phyloP scores from a whole-genome alignment of 768 basidiomycete genomes.

The Tephrocybe rancida region DNA sequence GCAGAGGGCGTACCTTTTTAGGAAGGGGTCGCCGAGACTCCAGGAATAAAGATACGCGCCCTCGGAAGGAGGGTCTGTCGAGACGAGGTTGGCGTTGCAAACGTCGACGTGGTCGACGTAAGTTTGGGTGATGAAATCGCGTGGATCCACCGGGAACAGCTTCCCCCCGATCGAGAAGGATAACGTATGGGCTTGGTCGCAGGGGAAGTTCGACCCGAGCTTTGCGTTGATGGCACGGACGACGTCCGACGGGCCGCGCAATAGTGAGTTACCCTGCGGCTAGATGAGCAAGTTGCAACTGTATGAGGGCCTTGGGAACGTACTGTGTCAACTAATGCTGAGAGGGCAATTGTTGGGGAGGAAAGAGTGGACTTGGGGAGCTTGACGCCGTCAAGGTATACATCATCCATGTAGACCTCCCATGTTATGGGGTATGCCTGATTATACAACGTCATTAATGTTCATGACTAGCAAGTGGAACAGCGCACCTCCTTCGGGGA shows the following conservation, averaged over 20 bases:
- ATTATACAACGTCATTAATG: slow-evolving; percentile 9
- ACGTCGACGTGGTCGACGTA: slow-evolving; percentile 34
- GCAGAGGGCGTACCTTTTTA: slow-evolving; percentile 60
- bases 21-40: slow-evolving; percentile 77
- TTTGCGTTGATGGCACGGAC: slow-evolving; percentile 44
- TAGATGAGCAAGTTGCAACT: neutral
- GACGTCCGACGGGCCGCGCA: slow-evolving; percentile 75
- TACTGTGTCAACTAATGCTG: slow-evolving; percentile 76
- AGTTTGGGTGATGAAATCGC: slow-evolving; percentile 61
- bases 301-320: slow-evolving; percentile 17
- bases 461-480: neutral
- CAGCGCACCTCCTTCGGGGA: slow-evolving; percentile 58
- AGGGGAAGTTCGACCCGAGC: slow-evolving; percentile 53
- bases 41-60: slow-evolving; percentile 73
- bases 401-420: slow-evolving; percentile 73
- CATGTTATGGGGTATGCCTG: slow-evolving; percentile 67
- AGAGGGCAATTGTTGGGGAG: slow-evolving; percentile 49
- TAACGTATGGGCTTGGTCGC: slow-evolving; percentile 62
- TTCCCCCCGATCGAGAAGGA: slow-evolving; percentile 70
- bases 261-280: slow-evolving; percentile 72
- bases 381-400: slow-evolving; percentile 66
- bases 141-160: slow-evolving; percentile 73
- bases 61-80: slow-evolving; percentile 62
- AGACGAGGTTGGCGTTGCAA: slow-evolving; percentile 58
- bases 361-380: slow-evolving; percentile 60